Conservation (phyloP, 2,329 filamentous ascomycete species). For the Diaporthe sp. region DNA sequence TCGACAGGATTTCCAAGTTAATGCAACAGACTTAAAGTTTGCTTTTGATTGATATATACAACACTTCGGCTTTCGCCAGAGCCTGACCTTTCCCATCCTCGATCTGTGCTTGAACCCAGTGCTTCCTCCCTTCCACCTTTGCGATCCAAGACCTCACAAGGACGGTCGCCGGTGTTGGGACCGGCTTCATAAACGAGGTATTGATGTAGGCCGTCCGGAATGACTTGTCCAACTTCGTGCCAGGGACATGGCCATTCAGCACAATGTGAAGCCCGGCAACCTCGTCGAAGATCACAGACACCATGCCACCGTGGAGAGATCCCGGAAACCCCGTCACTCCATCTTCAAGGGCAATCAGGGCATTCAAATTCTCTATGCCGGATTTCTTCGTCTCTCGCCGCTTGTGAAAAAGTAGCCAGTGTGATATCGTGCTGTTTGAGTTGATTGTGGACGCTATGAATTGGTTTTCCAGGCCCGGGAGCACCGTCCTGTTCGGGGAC, state of each 20-base stretch:
- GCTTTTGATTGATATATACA: not conserved
- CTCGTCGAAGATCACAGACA: not conserved
- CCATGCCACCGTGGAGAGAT: not conserved
- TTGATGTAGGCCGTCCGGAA: slow-evolving; percentile 1
- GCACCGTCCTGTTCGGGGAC: not conserved
- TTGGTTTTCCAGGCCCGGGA: not conserved
- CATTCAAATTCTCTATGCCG: not conserved
- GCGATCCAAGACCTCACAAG: slow-evolving; percentile 3
- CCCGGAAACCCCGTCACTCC: not conserved
- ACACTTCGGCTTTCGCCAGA: not conserved
- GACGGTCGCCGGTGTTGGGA: not conserved
- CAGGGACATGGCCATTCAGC: not conserved
- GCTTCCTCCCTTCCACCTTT: slow-evolving; percentile 1
- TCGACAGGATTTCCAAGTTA: not conserved
- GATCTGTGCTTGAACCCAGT: not conserved
- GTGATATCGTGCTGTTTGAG: not conserved
- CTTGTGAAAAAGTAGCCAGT: not conserved
- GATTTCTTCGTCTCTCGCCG: not conserved
- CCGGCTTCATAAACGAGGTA: not conserved
- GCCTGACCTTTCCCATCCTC: not conserved
- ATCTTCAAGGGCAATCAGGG: not conserved
- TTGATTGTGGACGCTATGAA: not conserved
- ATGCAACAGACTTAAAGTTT: not conserved
- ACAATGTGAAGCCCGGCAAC: not conserved
- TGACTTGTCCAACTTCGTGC: not conserved